Evolutionary conservation across 179 eudicot genomes (phyloP).

Genomic region (Nepenthes alata): DNA sequence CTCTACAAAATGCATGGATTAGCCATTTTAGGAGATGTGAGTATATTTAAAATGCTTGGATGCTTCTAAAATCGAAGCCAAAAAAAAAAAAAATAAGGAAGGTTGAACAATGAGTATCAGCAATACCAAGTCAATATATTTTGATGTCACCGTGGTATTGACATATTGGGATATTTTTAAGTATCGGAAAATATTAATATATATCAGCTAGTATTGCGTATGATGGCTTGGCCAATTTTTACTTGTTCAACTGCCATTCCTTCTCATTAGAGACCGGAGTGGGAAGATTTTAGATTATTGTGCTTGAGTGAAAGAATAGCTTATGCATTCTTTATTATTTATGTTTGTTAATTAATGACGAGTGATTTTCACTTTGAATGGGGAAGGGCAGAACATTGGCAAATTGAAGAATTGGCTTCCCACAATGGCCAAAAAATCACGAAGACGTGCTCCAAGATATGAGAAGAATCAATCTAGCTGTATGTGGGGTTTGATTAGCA

Average conservation of each 20-base stretch:
- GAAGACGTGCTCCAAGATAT: slow-evolving; percentile 19
- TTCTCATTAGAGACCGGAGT: neutral
- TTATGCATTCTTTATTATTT: neutral
- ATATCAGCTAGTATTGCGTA: too few relatives aligned
- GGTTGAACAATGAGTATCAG: too few relatives aligned
- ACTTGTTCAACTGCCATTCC: neutral
- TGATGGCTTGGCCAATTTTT: neutral
- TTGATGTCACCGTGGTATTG: too few relatives aligned
- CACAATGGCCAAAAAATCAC: slow-evolving; percentile 33
- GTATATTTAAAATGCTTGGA: too few relatives aligned
- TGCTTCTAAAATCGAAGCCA: too few relatives aligned
- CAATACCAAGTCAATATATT: too few relatives aligned
- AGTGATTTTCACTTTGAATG: neutral
- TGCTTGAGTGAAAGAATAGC: neutral
- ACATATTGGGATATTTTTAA: too few relatives aligned
- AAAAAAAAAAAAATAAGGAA: too few relatives aligned
- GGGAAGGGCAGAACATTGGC: neutral
- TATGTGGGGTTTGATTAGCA: slow-evolving; percentile 64
- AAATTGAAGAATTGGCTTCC: neutral
- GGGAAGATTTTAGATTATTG: too few relatives aligned
- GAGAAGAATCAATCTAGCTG: slow-evolving; percentile 58
- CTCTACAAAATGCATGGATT: too few relatives aligned
- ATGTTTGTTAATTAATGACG: neutral
- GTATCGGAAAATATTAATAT: too few relatives aligned
- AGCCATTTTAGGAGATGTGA: too few relatives aligned